These are phyloP conservation scores for Cupressus sempervirens DNA, from an alignment of 75 land plant species.

Conservation along the genomic window DNA sequence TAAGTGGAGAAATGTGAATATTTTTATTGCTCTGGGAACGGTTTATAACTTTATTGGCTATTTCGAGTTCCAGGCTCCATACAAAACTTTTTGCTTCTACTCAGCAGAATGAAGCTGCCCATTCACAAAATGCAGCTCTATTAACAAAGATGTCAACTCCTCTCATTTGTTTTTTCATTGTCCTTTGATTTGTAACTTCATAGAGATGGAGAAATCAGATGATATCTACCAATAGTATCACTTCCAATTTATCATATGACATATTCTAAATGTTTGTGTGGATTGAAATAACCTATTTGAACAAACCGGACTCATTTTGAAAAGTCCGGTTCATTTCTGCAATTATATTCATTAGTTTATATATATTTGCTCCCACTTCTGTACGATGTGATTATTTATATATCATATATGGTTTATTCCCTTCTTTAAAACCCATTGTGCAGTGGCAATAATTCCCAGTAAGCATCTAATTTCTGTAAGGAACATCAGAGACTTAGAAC, in stretches of 20 bases:
- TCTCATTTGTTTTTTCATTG: background rate
- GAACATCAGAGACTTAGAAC: too few relatives aligned
- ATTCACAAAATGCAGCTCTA: background rate
- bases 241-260: background rate
- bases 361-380: too few relatives aligned
- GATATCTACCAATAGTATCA: background rate
- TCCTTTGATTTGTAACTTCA: background rate
- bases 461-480: too few relatives aligned
- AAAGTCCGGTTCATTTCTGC: background rate
- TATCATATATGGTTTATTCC: too few relatives aligned
- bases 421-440: too few relatives aligned
- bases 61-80: background rate
- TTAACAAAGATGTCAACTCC: background rate
- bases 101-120: background rate
- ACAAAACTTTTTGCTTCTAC: background rate
- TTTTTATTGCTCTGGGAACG: too few relatives aligned
- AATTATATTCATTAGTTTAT: background rate
- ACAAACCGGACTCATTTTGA: background rate
- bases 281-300: background rate
- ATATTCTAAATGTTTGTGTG: background rate
- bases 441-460: too few relatives aligned
- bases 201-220: background rate
- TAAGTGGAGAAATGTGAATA: too few relatives aligned
- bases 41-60: too few relatives aligned
- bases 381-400: too few relatives aligned